These are phyloP conservation scores for Jamesozyma gamospora DNA, from an alignment of 805 yeast genomes.

Conservation along the genomic window DNA sequence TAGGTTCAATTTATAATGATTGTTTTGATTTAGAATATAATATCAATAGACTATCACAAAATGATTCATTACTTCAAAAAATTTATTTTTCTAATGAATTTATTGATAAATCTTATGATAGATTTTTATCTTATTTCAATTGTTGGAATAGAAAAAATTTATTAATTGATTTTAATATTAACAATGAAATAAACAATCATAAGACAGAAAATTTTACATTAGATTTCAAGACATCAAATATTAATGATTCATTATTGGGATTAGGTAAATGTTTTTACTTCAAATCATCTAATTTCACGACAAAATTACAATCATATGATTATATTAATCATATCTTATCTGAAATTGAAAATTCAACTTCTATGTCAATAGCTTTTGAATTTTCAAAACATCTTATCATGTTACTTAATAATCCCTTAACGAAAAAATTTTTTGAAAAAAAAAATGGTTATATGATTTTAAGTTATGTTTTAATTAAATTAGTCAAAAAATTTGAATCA, in stretches of 20 bases:
- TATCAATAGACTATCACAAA: not conserved
- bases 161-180: slow-evolving; percentile 4
- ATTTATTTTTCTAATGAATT: not conserved
- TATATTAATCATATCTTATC: slow-evolving; percentile 11
- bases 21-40: not conserved
- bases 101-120: not conserved
- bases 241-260: slow-evolving; percentile 4
- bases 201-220: slow-evolving; percentile 6
- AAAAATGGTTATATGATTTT: slow-evolving; percentile 16
- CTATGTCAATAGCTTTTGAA: slow-evolving; percentile 9
- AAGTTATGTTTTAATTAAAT: slow-evolving; percentile 10
- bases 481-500: slow-evolving; percentile 13
- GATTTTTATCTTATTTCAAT: not conserved
- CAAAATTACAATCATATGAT: slow-evolving; percentile 14
- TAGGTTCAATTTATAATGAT: not conserved
- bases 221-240: slow-evolving; percentile 1
- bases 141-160: slow-evolving; percentile 1
- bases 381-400: slow-evolving; percentile 13
- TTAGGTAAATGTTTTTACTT: slow-evolving; percentile 15
- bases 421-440: slow-evolving; percentile 13
- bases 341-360: slow-evolving; percentile 6
- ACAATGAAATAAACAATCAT: slow-evolving; percentile 9
- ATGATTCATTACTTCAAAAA: slow-evolving; percentile 1
- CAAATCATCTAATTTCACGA: slow-evolving; percentile 9
- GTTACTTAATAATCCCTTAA: slow-evolving; percentile 9